A percentile compares a stretch with the other conserved stretches of the same genome.
Conservation (phyloP, 2,329 filamentous ascomycete species). For the Fusarium sulawesiense region DNA sequence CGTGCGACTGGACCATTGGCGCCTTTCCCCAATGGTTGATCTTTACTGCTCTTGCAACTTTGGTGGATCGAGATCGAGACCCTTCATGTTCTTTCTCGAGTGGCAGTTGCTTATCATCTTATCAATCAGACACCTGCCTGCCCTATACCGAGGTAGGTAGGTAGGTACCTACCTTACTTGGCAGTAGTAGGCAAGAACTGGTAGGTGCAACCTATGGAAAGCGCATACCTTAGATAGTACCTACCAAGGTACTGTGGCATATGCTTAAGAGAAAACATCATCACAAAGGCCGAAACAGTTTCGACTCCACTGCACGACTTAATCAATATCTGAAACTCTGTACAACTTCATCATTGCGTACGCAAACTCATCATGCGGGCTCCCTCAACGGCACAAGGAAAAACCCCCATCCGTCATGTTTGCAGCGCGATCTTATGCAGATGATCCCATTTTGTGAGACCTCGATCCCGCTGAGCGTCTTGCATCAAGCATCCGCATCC, state of each 20-base stretch:
- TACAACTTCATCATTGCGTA: neutral
- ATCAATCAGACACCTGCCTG: slow-evolving; percentile 9
- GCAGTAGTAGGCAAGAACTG: neutral
- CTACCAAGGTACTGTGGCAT: neutral
- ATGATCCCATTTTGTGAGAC: slow-evolving; percentile 12
- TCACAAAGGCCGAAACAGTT: neutral
- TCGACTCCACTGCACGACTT: neutral
- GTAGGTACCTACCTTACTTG: neutral
- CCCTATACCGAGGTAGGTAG: neutral
- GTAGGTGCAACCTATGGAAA: neutral
- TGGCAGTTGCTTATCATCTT: slow-evolving; percentile 19
- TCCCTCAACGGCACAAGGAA: neutral
- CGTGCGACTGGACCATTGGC: slow-evolving; percentile 1
- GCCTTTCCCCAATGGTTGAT: slow-evolving; percentile 13
- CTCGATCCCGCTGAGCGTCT: slow-evolving; percentile 16
- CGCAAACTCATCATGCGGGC: neutral
- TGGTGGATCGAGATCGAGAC: slow-evolving; percentile 4
- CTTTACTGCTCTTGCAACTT: slow-evolving; percentile 15
- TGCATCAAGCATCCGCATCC: slow-evolving; percentile 9
- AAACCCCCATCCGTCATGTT: slow-evolving; percentile 2
- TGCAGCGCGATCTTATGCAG: slow-evolving; percentile 14
- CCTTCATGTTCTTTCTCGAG: neutral
- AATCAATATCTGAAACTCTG: neutral
- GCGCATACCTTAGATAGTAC: neutral
- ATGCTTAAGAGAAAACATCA: neutral